Percentiles rank a stretch among this genome's conserved stretches.
phyloP scores from a whole-genome alignment of 805 yeast species.

The Kodamaea sagamina region DNA sequence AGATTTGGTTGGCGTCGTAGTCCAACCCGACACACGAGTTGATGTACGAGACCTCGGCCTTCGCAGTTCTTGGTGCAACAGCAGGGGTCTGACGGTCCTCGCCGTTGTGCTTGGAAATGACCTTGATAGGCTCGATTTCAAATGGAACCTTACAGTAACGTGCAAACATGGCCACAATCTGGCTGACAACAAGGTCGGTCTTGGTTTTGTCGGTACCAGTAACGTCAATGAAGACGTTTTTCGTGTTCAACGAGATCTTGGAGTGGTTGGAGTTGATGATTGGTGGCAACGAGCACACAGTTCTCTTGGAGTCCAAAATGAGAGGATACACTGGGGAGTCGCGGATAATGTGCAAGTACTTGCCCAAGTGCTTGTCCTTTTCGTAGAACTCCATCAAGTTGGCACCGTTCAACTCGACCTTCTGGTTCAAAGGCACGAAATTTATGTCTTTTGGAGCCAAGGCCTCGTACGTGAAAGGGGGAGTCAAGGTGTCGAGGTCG shows the following conservation, averaged over 20 bases:
- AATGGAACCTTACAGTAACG: slow-evolving; percentile 80
- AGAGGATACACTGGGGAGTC: slow-evolving; percentile 91
- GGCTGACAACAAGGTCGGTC: slow-evolving; percentile 88
- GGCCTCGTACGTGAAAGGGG: slow-evolving; percentile 88
- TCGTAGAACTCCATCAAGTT: slow-evolving; percentile 88
- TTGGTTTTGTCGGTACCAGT: slow-evolving; percentile 96
- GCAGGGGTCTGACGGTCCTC: slow-evolving; percentile 78
- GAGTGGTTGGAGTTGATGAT: slow-evolving; percentile 91
- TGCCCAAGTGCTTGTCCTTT: slow-evolving; percentile 85
- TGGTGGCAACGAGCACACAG: slow-evolving; percentile 93
- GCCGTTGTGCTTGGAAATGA: slow-evolving; percentile 77
- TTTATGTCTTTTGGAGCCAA: slow-evolving; percentile 72
- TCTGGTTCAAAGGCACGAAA: slow-evolving; percentile 76
- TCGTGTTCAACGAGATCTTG: slow-evolving; percentile 82
- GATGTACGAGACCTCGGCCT: slow-evolving; percentile 80
- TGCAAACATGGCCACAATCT: slow-evolving; percentile 93
- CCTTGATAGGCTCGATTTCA: slow-evolving; percentile 85
- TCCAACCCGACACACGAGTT: slow-evolving; percentile 91
- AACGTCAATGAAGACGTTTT: slow-evolving; percentile 86
- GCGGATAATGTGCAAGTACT: slow-evolving; percentile 82
- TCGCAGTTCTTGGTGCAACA: slow-evolving; percentile 62
- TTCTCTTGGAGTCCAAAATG: slow-evolving; percentile 71
- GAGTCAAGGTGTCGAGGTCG: slow-evolving; percentile 76
- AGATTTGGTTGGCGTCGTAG: slow-evolving; percentile 66
- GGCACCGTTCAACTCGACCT: slow-evolving; percentile 67